Evolutionary conservation across 257 asterid genomes (phyloP).

Genomic region (Lycium ferocissimum): DNA sequence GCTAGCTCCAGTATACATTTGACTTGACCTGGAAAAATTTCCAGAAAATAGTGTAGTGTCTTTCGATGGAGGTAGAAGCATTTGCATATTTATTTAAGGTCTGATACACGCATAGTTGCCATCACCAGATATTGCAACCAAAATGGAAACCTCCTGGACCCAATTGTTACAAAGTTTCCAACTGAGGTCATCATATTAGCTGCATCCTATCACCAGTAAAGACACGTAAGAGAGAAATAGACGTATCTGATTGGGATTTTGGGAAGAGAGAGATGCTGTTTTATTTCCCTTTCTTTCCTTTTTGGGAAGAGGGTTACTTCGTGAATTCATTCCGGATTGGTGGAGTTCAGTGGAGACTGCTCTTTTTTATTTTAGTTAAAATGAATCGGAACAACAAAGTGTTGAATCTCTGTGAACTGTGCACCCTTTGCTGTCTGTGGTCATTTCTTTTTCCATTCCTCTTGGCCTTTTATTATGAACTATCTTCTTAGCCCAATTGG

Average conservation of each 20-base stretch:
- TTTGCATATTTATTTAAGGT: neutral
- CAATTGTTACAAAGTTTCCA: neutral
- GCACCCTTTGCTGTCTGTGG: neutral
- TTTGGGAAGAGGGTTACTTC: no score
- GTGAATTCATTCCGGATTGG: neutral
- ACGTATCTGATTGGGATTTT: neutral
- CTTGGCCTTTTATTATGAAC: neutral
- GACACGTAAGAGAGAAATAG: neutral
- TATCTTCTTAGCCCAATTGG: neutral
- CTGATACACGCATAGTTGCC: neutral
- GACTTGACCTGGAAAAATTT: neutral
- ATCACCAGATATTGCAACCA: neutral
- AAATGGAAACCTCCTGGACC: neutral
- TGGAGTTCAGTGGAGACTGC: neutral
- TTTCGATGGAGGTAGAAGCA: slow-evolving; percentile 7
- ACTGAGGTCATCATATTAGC: neutral
- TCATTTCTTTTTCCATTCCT: neutral
- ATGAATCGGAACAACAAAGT: neutral
- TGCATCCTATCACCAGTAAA: neutral
- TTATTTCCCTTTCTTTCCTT: neutral
- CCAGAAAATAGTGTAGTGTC: neutral
- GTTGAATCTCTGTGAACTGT: slow-evolving; percentile 3
- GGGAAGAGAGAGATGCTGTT: neutral
- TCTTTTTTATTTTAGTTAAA: neutral
- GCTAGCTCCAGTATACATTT: neutral